Percentiles rank a stretch among this genome's conserved stretches.
Evolutionary conservation across 1,284 basidiomycete genomes (phyloP).

Genomic region (Heterobasidion irregulare): DNA sequence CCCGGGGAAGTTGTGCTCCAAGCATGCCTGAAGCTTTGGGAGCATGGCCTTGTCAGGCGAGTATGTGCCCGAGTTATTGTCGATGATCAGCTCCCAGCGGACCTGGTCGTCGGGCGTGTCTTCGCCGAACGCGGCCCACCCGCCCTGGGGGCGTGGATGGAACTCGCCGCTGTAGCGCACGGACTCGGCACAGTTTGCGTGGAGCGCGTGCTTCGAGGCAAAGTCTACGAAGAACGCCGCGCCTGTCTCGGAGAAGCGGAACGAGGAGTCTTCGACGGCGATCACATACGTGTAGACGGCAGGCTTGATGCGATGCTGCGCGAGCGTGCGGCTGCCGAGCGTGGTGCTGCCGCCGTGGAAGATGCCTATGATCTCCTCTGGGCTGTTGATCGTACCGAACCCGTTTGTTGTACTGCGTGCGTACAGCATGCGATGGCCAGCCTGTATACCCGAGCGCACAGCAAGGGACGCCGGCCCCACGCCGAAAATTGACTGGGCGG

Average conservation of each 20-base stretch:
- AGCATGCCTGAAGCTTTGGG: slow-evolving; percentile 41
- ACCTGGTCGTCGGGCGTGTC: slow-evolving; percentile 40
- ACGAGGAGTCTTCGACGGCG: slow-evolving; percentile 56
- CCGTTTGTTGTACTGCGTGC: slow-evolving; percentile 54
- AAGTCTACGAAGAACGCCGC: slow-evolving; percentile 78
- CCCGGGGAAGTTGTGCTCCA: slow-evolving; percentile 66
- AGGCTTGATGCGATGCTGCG: slow-evolving; percentile 56
- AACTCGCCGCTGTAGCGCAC: slow-evolving; percentile 74
- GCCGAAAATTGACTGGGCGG: slow-evolving; percentile 60
- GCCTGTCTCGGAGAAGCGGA: slow-evolving; percentile 73
- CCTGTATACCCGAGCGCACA: slow-evolving; percentile 58
- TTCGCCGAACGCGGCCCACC: slow-evolving; percentile 58
- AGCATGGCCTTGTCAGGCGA: slow-evolving; percentile 53
- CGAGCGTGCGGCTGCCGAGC: slow-evolving; percentile 15
- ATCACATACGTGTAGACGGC: slow-evolving; percentile 76
- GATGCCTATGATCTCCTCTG: slow-evolving; percentile 39
- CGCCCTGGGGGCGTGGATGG: slow-evolving; percentile 62
- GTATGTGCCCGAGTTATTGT: slow-evolving; percentile 75
- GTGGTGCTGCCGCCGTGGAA: slow-evolving; percentile 34
- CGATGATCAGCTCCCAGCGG: slow-evolving; percentile 67
- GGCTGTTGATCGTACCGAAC: slow-evolving; percentile 47
- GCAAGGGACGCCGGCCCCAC: slow-evolving; percentile 50
- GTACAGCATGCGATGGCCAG: slow-evolving; percentile 67
- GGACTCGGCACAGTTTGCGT: slow-evolving; percentile 29
- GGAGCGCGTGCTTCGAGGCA: slow-evolving; percentile 55